These are phyloP conservation scores for Thuja plicata DNA, from an alignment of 83 land plant genomes.

Conservation along the genomic window DNA sequence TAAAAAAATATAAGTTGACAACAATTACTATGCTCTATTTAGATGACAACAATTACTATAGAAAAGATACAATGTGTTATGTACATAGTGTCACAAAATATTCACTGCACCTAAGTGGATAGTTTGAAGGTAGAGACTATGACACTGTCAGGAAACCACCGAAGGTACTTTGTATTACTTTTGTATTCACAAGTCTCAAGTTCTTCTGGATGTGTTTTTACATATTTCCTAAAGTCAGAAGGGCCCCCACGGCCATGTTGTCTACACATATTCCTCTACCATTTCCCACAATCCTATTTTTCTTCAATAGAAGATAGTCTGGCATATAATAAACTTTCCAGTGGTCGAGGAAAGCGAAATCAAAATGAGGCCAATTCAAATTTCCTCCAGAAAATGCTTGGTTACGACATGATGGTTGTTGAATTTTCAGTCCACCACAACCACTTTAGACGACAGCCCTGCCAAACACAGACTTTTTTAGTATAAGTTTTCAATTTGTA, in stretches of 20 bases:
- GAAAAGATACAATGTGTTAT: no score
- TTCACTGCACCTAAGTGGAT: background rate
- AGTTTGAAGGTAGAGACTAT: background rate
- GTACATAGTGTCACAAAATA: no score
- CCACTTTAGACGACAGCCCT: background rate
- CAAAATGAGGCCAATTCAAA: background rate
- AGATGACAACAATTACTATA: no score
- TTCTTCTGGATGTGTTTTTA: background rate
- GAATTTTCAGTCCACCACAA: constrained; percentile 2
- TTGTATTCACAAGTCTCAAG: background rate
- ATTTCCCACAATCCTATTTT: background rate
- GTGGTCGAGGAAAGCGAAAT: constrained; percentile 7
- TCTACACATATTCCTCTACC: background rate
- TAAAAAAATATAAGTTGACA: no score
- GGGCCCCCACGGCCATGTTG: background rate
- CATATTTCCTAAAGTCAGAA: background rate
- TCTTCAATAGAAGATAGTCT: background rate
- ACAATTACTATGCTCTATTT: no score
- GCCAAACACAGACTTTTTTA: background rate
- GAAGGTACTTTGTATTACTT: background rate
- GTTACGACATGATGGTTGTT: background rate
- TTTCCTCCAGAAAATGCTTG: background rate
- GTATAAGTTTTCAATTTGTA: no score
- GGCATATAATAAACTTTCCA: constrained; percentile 9
- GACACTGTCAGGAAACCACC: constrained; percentile 6